Base-by-base conservation (phyloP, 352 stramenopile species). In the Pythium aristosporum region DNA sequence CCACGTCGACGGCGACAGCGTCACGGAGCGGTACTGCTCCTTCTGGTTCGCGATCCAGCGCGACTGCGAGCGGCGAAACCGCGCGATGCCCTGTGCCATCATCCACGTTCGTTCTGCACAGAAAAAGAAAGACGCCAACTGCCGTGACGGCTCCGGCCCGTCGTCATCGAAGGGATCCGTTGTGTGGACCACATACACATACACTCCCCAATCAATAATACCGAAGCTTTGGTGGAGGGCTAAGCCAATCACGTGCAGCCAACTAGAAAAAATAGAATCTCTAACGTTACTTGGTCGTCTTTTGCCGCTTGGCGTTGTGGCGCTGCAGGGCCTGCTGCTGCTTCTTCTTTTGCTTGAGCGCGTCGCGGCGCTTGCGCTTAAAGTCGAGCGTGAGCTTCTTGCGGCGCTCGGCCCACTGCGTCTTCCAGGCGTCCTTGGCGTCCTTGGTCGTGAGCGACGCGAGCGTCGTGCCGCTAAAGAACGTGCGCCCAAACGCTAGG, bases 321-420 rank as follows among this genome's bases (percentile, higher is more conserved):
- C 52, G 60, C 28, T 67, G 65, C 16, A 57, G 65, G 56, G 47
- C 42, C 51, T 88, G 83, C 63, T 83, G 81, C 42, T 82, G 71
- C 48, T 85, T 81, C 68, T 94, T 94, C 60, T 87, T 88, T 57
- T 69, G 77, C 69, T 91, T 89, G 54, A 89, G 67, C 41, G 85
- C 77, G 51, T 91, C 80, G 34, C 83, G 81, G 18, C 83, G 80
- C 72, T 94, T 94, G 57, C 85, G 82, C 43, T 90, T 90, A 65
- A 86, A 94, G 65, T 94, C 85, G 20, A 89, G 61, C 59, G 85
- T 91, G 42, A 92, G 74, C 50, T 87, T 91, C 68, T 87, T 89
- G 42, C 82, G 71, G 12, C 75, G 72, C 57, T 89, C 78, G 5
- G 72, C 65, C 85, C 85, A 94, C 37, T 65, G 51, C 48, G 23